Conservation (phyloP, 768 basidiomycete genomes). For the Paxillus ammoniavirescens region DNA sequence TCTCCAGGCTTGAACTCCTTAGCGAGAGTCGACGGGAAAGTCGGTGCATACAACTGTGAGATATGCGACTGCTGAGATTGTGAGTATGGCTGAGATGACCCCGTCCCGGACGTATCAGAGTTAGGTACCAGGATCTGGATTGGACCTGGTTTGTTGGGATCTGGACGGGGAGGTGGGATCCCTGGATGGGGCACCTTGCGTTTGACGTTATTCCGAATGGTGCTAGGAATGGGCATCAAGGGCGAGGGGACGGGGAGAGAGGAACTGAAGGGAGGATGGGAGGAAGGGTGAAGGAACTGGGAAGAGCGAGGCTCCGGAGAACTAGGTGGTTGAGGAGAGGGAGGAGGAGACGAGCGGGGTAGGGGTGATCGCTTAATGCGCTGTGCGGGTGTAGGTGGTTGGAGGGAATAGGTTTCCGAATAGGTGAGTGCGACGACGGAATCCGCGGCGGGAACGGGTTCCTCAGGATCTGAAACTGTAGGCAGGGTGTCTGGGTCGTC, state of each 20-base stretch:
- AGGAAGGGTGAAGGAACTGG: constrained; percentile 7
- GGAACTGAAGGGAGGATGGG: constrained; percentile 13
- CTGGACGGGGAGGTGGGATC: constrained; percentile 31
- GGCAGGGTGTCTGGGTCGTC: constrained; percentile 1
- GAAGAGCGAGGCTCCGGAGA: constrained; percentile 9
- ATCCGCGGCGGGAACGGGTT: constrained; percentile 2
- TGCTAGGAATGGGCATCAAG: constrained; percentile 3
- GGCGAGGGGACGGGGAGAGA: constrained; percentile 9
- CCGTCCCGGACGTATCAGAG: constrained; percentile 48
- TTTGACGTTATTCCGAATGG: constrained; percentile 27
- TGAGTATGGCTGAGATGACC: constrained; percentile 32
- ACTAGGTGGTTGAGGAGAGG: constrained; percentile 4
- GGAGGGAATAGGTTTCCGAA: constrained; percentile 15
- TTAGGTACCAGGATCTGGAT: constrained; percentile 52
- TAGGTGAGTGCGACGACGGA: neutral
- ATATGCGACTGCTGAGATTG: constrained; percentile 23
- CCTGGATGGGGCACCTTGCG: constrained; percentile 50
- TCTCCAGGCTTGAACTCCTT: constrained; percentile 19
- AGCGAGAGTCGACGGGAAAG: constrained; percentile 18
- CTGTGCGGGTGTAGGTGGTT: constrained; percentile 31
- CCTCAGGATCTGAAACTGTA: constrained; percentile 12
- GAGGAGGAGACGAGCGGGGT: constrained; percentile 4
- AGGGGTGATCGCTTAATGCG: constrained; percentile 9
- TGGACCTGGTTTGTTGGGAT: constrained; percentile 31
- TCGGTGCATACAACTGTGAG: constrained; percentile 4